A percentile compares a stretch with the other conserved stretches of the same genome.
These are phyloP conservation scores for Pyricularia sp. DNA, from an alignment of 2,329 filamentous ascomycete genomes.

Conservation along the genomic window DNA sequence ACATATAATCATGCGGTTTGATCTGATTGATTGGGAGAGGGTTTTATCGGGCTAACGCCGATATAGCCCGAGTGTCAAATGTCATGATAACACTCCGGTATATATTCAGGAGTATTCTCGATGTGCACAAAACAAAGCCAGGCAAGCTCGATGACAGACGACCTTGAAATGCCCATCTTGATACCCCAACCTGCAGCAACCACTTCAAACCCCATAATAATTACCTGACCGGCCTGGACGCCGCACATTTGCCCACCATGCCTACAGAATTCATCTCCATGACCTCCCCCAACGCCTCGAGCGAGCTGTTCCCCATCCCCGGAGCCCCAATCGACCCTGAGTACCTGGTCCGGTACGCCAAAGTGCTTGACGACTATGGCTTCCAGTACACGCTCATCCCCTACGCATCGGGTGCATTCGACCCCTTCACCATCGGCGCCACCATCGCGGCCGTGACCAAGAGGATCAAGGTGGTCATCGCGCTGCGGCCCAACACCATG, in stretches of 20 bases:
- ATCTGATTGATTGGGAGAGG: no score
- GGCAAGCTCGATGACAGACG: no score
- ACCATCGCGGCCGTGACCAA: conserved; percentile 48
- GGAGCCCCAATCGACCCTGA: conserved; percentile 43
- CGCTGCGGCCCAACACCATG: conserved; percentile 50
- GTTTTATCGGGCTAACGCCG: no score
- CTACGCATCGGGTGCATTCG: conserved; percentile 44
- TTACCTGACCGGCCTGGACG: no score
- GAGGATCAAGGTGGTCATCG: conserved; percentile 51
- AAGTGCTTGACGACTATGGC: conserved; percentile 47
- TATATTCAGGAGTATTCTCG: no score
- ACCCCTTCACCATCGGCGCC: conserved; percentile 49
- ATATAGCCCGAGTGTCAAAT: no score
- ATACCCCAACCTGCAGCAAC: no score
- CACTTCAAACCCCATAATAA: no score
- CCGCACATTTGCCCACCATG: conserved; percentile 19
- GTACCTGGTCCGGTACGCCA: conserved; percentile 46
- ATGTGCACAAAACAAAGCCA: no score
- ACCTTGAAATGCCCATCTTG: no score
- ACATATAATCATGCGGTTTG: no score
- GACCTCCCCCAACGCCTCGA: conserved; percentile 47
- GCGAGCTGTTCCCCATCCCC: conserved; percentile 43
- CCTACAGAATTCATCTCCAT: conserved; percentile 48
- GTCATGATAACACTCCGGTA: no score
- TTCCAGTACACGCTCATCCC: conserved; percentile 55